phyloP scores from a whole-genome alignment of 2,329 filamentous ascomycete species.

The Leptographium wingfieldii region DNA sequence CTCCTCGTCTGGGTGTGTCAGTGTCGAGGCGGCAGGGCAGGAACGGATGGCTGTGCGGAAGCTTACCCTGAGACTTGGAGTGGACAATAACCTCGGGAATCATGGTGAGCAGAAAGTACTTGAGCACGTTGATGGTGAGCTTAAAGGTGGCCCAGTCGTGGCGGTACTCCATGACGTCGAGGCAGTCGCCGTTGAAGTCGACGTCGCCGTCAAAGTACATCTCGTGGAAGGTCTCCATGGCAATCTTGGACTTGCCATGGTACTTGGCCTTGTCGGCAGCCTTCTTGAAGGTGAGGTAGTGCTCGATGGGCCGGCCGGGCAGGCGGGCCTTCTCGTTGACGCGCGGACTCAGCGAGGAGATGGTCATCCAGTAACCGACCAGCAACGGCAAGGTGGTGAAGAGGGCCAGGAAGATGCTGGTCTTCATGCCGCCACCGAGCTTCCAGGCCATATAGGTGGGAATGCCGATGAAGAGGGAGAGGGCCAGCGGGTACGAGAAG shows the following conservation, averaged over 20 bases:
- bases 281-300: conserved; percentile 77
- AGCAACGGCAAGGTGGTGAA: conserved; percentile 71
- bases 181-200: conserved; percentile 84
- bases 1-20: conserved; percentile 62
- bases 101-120: conserved; percentile 13
- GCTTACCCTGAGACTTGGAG: conserved; percentile 12
- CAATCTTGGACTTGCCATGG: conserved; percentile 66
- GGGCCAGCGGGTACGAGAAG: conserved; percentile 75
- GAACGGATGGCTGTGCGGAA: neutral
- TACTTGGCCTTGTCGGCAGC: conserved; percentile 51
- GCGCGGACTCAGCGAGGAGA: conserved; percentile 71
- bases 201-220: conserved; percentile 96
- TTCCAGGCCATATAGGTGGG: conserved; percentile 76
- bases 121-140: conserved; percentile 12
- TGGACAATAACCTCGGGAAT: conserved; percentile 14
- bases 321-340: conserved; percentile 85
- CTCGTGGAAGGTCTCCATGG: conserved; percentile 90
- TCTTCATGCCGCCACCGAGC: conserved; percentile 74
- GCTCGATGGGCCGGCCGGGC: conserved; percentile 76
- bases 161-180: conserved; percentile 84
- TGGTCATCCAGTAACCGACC: conserved; percentile 66
- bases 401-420: conserved; percentile 72
- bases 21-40: neutral
- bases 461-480: conserved; percentile 54
- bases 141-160: conserved; percentile 84